Base-by-base conservation (phyloP, 768 basidiomycete genomes). In the Leccinum longicurvipes region DNA sequence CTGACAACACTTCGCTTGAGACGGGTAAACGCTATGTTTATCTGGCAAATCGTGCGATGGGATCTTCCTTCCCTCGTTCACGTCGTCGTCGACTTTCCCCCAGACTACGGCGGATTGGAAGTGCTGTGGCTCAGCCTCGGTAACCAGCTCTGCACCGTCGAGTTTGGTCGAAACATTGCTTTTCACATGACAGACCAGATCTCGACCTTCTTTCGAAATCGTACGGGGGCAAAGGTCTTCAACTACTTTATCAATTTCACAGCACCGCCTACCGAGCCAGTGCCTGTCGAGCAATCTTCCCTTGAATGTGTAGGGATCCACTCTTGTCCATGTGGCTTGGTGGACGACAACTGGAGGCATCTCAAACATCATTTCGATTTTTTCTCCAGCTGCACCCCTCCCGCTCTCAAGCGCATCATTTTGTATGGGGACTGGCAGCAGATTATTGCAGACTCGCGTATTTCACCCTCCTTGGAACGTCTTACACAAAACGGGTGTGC, bases 201-300 rank as follows among this genome's bases (percentile, higher is more conserved):
- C 49, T 63, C 76, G 6, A 51, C 65, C 7, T 77, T 83, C 62
- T 69, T 89, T 44, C 70, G 67, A 25, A 63, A 68, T 10, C 83
- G 83, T 59, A 69, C 77, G 0, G 70, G 57, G 25, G 73, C 86
- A 29, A 72, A 72, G 55, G 73, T 78, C 54, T 67, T 89, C 58
- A 81, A 85, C 66, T 87, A 82, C 62, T 79, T 76, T 65, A 41
- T 81, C 39, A 77, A 81, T 66, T 83, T 83, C 69, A 79, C 81
- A 0, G 36, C 57, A 29, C 62, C 59, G 42, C 73, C 63, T 28
- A 39, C 15, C 48, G 57, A 59, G 31, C 48, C 50, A 6, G 25
- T 27, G 23, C 50, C 73, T 14, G 51, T 63, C 53, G 29, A 72
- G 67, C 63, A 62, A 52, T 44, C 62, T 3, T 73, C 73, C 6